Base-by-base conservation (phyloP, 371 early-diverging fungal genomes). In the Haplosporangium sp. region DNA sequence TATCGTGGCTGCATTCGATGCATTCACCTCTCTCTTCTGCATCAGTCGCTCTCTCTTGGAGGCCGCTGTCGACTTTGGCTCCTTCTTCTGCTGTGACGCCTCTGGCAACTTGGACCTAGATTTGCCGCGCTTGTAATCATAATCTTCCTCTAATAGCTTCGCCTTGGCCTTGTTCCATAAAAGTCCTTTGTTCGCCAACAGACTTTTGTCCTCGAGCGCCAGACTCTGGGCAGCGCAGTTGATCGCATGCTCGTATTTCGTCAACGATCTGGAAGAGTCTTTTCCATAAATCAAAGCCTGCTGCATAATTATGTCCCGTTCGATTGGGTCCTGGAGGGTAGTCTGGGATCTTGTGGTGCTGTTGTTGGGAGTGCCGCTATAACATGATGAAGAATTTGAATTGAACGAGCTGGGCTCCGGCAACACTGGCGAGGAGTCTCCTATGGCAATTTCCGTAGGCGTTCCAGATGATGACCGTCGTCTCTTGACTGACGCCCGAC, bases 201-300 rank as follows among this genome's bases (percentile, higher is more conserved):
- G 59, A 18, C 79, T 53, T 14, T 87, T 86, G 20, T 87, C 83
- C 8, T 83, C 75, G 9, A 87, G 80, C 2, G 87, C 90, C 10
- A 89, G 73, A 18, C 81, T 74, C 16, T 83, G 72, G 8, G 87
- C 81, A 3, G 90, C 90, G 29, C 64, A 50, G 48, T 89, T 89
- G 62, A 89, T 89, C 8, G 87, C 88, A 7, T 81, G 69, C 76
- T 89, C 87, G 51, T 89, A 89, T 21, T 81, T 67, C 18, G 90
- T 88, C 20, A 89, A 64, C 9, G 82, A 64, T 11, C 88, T 74
- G 23, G 73, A 81, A 6, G 76, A 77, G 13, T 82, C 79, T 40
- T 82, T 82, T n/a, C 90, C 90, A 53, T 86, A 89, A 57, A 89
- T 87, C n/a, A 73, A 81, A 0, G 90, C 85, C 68, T 87, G 85